These are phyloP conservation scores for Bombardia bombarda DNA, from an alignment of 495 filamentous ascomycete species.

Conservation along the genomic window DNA sequence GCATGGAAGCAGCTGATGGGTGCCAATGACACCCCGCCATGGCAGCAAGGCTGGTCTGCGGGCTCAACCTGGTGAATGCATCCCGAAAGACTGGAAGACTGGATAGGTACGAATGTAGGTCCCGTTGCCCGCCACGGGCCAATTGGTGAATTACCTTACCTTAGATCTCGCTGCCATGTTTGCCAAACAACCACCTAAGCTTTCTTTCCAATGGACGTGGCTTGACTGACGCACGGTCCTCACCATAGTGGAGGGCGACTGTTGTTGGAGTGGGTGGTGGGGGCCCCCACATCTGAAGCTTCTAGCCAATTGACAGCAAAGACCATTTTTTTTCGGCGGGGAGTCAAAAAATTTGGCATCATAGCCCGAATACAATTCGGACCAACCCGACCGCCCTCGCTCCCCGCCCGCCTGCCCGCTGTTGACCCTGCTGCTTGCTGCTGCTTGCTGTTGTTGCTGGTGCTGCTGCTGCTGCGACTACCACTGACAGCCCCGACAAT, in stretches of 20 bases:
- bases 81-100: too few species aligned
- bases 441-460: neutral
- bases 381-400: conserved; percentile 1
- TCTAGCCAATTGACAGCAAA: conserved; percentile 11
- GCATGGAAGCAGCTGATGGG: too few species aligned
- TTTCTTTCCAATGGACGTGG: too few species aligned
- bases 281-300: conserved; percentile 1
- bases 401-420: neutral
- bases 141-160: too few species aligned
- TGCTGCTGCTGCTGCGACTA: neutral
- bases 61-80: too few species aligned
- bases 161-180: too few species aligned
- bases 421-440: neutral
- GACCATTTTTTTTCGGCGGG: conserved; percentile 23
- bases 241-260: neutral
- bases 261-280: neutral
- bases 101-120: too few species aligned
- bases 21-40: too few species aligned
- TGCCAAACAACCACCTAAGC: too few species aligned
- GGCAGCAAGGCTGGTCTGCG: too few species aligned
- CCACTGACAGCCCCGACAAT: neutral
- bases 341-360: conserved; percentile 26
- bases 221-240: too few species aligned
- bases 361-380: conserved; percentile 11
- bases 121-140: too few species aligned